A percentile compares a stretch with the other conserved stretches of the same genome.
Conservation (phyloP, 2,329 filamentous ascomycete genomes). For the Fusarium scirpi region DNA sequence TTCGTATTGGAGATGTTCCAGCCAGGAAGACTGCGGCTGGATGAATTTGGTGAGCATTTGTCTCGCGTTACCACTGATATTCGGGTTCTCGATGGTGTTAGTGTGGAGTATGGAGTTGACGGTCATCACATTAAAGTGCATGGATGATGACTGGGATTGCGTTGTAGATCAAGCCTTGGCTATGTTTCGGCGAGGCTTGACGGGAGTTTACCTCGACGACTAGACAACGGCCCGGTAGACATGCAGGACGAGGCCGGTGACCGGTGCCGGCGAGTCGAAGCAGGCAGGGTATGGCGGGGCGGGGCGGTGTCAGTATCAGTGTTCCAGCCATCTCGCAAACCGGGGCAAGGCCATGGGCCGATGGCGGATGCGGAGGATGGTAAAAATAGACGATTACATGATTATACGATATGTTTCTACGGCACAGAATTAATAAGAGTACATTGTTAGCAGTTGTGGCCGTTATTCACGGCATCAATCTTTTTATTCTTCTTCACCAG, state of each 20-base stretch:
- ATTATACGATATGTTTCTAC: constrained; percentile 13
- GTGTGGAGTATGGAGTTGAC: constrained; percentile 47
- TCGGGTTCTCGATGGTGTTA: constrained; percentile 41
- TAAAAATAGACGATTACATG: constrained; percentile 9
- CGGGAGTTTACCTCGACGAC: constrained; percentile 27
- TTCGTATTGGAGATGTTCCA: constrained; percentile 50
- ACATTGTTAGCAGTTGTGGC: background rate
- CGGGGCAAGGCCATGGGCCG: constrained; percentile 28
- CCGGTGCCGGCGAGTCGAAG: constrained; percentile 42
- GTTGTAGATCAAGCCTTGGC: constrained; percentile 28
- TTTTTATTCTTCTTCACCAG: background rate
- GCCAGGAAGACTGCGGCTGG: constrained; percentile 40
- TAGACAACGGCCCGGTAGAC: constrained; percentile 36
- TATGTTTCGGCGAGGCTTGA: constrained; percentile 34
- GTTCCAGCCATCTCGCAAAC: constrained; percentile 4
- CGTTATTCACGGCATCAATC: background rate
- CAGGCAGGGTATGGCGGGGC: constrained; percentile 15
- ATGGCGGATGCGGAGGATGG: constrained; percentile 39
- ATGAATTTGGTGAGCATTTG: constrained; percentile 43
- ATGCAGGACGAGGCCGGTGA: constrained; percentile 41
- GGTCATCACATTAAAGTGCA: constrained; percentile 33
- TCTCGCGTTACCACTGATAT: constrained; percentile 46
- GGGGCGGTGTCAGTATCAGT: constrained; percentile 11
- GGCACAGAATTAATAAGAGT: constrained; percentile 2
- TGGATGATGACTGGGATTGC: constrained; percentile 30